Evolutionary conservation across 2,329 filamentous ascomycete species (phyloP).

Genomic region (Trichoderma polysporum): DNA sequence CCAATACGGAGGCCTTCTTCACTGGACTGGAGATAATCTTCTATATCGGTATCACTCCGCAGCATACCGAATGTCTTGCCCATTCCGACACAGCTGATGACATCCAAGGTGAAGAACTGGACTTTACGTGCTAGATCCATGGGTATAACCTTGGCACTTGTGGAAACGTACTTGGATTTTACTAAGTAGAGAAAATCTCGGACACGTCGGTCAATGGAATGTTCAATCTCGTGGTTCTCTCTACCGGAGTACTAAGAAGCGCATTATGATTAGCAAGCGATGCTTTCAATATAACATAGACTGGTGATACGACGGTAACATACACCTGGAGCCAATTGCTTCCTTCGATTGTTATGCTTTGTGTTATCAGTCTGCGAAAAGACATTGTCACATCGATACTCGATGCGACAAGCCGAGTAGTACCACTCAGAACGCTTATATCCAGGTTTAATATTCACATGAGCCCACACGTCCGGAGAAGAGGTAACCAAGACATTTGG

Average conservation of each 20-base stretch:
- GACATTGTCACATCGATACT: conserved; percentile 52
- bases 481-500: conserved; percentile 51
- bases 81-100: conserved; percentile 51
- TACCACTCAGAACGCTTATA: conserved; percentile 46
- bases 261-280: neutral
- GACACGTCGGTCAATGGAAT: conserved; percentile 48
- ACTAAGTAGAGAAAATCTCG: conserved; percentile 46
- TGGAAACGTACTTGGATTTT: conserved; percentile 43
- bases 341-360: conserved; percentile 45
- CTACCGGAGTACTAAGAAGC: conserved; percentile 52
- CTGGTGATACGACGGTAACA: conserved; percentile 21
- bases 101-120: conserved; percentile 54
- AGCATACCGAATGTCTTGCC: conserved; percentile 52
- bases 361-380: conserved; percentile 52
- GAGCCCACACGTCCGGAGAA: conserved; percentile 47
- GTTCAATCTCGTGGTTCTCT: conserved; percentile 52
- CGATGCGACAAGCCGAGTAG: conserved; percentile 46
- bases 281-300: neutral
- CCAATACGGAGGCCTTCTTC: conserved; percentile 35
- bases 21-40: conserved; percentile 38
- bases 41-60: conserved; percentile 44
- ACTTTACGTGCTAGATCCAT: conserved; percentile 50
- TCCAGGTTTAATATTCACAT: conserved; percentile 42
- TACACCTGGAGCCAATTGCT: conserved; percentile 53
- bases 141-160: conserved; percentile 27